phyloP scores from a whole-genome alignment of 768 basidiomycete genomes.

The Russula compacta region DNA sequence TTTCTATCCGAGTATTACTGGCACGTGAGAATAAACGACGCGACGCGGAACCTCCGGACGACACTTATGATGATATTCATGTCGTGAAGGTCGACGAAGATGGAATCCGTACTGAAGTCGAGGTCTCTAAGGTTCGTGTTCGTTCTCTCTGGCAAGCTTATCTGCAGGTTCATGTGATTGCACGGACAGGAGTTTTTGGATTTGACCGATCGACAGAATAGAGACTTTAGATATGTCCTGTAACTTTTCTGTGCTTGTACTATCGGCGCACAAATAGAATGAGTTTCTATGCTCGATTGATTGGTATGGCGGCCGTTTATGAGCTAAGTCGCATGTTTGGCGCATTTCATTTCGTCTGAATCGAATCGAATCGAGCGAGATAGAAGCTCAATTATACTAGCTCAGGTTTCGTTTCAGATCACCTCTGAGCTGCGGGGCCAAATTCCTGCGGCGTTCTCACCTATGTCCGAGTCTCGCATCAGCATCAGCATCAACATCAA shows the following conservation, averaged over 20 bases:
- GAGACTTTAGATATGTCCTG: conserved; percentile 65
- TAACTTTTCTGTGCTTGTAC: conserved; percentile 22
- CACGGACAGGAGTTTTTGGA: conserved; percentile 54
- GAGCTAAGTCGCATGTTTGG: too few relatives aligned
- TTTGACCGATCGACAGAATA: conserved; percentile 62
- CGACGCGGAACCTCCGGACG: conserved; percentile 44
- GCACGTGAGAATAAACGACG: conserved; percentile 53
- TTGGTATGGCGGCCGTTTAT: too few relatives aligned
- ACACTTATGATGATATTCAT: conserved; percentile 53
- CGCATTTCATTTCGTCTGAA: too few relatives aligned
- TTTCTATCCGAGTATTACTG: conserved; percentile 46
- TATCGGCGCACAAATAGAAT: background rate
- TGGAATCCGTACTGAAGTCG: conserved; percentile 44
- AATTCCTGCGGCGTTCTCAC: too few relatives aligned
- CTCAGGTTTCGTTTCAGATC: too few relatives aligned
- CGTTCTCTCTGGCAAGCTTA: background rate
- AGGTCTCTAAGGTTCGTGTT: conserved; percentile 54
- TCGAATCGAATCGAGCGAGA: too few relatives aligned
- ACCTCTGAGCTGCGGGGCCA: too few relatives aligned
- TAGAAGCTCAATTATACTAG: too few relatives aligned
- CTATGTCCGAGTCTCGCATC: background rate
- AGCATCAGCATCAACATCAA: too few relatives aligned
- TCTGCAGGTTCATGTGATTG: conserved; percentile 2
- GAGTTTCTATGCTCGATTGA: background rate
- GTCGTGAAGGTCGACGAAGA: conserved; percentile 43